phyloP scores from a whole-genome alignment of 2,329 filamentous ascomycete species.

The Pseudogymnoascus sp. region DNA sequence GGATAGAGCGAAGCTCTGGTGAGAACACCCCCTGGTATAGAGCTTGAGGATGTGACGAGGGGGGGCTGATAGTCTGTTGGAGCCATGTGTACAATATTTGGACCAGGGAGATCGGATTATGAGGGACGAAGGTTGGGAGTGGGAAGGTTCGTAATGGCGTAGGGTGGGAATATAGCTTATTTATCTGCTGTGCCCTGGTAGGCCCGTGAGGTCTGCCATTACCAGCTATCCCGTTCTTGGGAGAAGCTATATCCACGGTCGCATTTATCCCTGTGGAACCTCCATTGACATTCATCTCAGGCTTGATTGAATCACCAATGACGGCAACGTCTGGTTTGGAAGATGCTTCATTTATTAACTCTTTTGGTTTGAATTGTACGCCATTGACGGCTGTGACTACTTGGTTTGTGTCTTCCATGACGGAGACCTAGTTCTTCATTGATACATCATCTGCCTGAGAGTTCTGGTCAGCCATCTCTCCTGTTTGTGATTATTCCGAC shows the following conservation, averaged over 20 bases:
- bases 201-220: conserved; percentile 17
- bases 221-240: not conserved
- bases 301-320: conserved; percentile 9
- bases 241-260: conserved; percentile 1
- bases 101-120: conserved; percentile 81
- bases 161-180: conserved; percentile 72
- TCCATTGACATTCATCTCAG: conserved; percentile 6
- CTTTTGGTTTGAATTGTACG: conserved; percentile 5
- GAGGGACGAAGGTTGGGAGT: conserved; percentile 79
- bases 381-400: conserved; percentile 11
- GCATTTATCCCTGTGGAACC: not conserved
- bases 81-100: conserved; percentile 72
- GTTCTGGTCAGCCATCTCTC: conserved; percentile 18
- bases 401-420: conserved; percentile 12
- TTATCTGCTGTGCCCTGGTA: conserved; percentile 39
- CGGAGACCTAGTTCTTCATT: conserved; percentile 10
- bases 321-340: not conserved
- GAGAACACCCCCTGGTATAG: conserved; percentile 72
- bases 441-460: conserved; percentile 3
- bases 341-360: conserved; percentile 10
- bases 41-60: conserved; percentile 53
- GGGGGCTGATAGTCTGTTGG: conserved; percentile 57
- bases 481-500: not conserved
- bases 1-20: conserved; percentile 69
- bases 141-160: conserved; percentile 75